Conservation (phyloP, 371 early-diverging fungal species). For the Furculomyces boomerangus region DNA sequence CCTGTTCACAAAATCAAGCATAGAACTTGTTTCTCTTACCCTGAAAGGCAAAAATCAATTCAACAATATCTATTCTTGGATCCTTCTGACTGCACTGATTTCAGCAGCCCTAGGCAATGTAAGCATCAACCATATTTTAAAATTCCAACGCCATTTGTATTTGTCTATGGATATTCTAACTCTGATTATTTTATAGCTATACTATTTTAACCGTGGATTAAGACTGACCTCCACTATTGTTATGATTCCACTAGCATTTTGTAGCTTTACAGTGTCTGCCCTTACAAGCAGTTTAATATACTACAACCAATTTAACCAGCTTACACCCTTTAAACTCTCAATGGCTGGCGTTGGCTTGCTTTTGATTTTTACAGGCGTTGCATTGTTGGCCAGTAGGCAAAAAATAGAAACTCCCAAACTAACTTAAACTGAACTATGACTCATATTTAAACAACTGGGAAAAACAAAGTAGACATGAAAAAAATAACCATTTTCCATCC, state of each 20-base stretch:
- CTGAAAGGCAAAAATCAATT: constrained; percentile 46
- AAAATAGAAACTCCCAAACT: neutral
- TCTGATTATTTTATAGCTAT: constrained; percentile 27
- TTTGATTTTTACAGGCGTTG: neutral
- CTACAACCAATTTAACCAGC: constrained; percentile 51
- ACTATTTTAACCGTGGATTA: constrained; percentile 59
- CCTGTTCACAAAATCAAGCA: constrained; percentile 62
- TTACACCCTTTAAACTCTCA: constrained; percentile 7
- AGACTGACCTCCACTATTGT: constrained; percentile 58
- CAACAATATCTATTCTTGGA: constrained; percentile 45
- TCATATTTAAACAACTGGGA: too few species aligned
- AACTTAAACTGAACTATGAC: too few species aligned
- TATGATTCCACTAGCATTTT: constrained; percentile 57
- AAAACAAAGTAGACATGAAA: too few species aligned
- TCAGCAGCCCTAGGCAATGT: constrained; percentile 52
- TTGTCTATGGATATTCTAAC: neutral
- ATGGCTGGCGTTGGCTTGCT: neutral
- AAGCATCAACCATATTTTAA: constrained; percentile 2
- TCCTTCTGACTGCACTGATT: constrained; percentile 40
- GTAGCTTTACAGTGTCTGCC: constrained; percentile 56
- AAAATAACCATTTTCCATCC: too few species aligned
- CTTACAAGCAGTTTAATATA: constrained; percentile 63
- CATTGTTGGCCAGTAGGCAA: neutral
- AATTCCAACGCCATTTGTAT: neutral
- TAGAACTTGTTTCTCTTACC: constrained; percentile 48